Conservation (phyloP, 2,329 filamentous ascomycete genomes). For the Ceratocystis destructans region DNA sequence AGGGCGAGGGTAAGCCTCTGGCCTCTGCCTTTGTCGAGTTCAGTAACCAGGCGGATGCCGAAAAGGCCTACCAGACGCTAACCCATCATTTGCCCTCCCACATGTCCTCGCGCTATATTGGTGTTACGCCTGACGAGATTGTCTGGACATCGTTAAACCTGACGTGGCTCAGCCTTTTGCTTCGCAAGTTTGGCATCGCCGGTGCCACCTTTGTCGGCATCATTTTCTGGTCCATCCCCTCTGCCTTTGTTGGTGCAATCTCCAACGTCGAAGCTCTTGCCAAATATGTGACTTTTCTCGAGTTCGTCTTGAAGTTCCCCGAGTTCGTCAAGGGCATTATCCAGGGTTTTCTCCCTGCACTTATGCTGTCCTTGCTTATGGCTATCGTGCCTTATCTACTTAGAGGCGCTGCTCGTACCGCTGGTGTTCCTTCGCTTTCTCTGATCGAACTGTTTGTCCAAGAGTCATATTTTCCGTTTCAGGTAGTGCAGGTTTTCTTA, state of each 20-base stretch:
- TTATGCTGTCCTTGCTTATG: conserved; percentile 71
- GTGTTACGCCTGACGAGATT: conserved; percentile 64
- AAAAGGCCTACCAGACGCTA: conserved; percentile 69
- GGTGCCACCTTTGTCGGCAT: conserved; percentile 58
- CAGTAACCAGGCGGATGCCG: conserved; percentile 64
- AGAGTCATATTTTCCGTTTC: conserved; percentile 67
- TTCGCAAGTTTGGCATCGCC: conserved; percentile 51
- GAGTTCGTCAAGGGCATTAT: conserved; percentile 57
- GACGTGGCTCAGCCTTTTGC: conserved; percentile 59
- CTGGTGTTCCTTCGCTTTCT: conserved; percentile 57
- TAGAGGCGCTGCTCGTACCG: conserved; percentile 56
- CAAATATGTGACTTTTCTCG: conserved; percentile 51
- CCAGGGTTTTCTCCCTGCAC: conserved; percentile 66
- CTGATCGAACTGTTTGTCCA: conserved; percentile 64
- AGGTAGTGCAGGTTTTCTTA: conserved; percentile 73
- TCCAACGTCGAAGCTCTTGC: conserved; percentile 67
- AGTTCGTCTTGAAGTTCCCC: conserved; percentile 62
- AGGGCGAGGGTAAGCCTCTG: conserved; percentile 48
- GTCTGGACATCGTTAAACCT: conserved; percentile 68
- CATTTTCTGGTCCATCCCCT: conserved; percentile 68
- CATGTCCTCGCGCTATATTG: conserved; percentile 75
- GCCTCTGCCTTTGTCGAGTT: conserved; percentile 91
- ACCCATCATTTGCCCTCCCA: conserved; percentile 69
- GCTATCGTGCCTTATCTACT: conserved; percentile 66
- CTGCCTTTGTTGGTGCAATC: conserved; percentile 68